Evolutionary conservation across 2,329 filamentous ascomycete species (phyloP), one percentile per base, ranked within the genome.

Genomic region (Stachybotrys chartarum): DNA sequence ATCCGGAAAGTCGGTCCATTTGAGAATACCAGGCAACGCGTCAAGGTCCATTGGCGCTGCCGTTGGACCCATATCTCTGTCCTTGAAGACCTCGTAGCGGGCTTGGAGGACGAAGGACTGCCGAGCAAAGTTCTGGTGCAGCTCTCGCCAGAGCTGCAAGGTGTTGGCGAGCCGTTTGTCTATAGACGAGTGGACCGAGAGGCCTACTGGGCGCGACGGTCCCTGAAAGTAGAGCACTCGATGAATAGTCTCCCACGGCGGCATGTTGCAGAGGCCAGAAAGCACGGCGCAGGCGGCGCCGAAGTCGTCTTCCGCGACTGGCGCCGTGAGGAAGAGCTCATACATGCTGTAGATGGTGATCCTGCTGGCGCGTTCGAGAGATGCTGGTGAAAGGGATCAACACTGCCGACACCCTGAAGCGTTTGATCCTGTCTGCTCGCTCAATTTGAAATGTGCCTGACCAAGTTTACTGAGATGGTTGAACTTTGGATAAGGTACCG

Each of bases 1-100:
- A 58, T 86, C 83, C 1, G 84, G 83, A 49, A 85, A 74, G 59
- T 86, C 83, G 6, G 73, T 78, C 81, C 82, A 87, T 49, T 78
- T 72, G 56, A 86, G 65, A 4, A 78, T 75, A 17, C 80, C 81
- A 0, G 70, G 70, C 0, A 69, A 64, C 6, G 68, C 61, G 57
- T 80, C 75, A 46, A 78, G 71, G 45, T 78, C 72, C 55, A 65
- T 61, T 3, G 66, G 56, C 0, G 66, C 58, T 1, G 65, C 64
- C 11, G 61, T 57, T 3, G 66, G 66, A 18, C 75, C 75, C 61
- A 83, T 76, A 57, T 81, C 75, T 5, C 67, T 66, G 32, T 80
- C 73, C 51, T 72, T 73, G 18, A 72, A 65, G 2, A 85, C 68
- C 54, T 84, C 77, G 61, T 83, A 84, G 11, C 78, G 74, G n/a